phyloP scores from a whole-genome alignment of 805 yeast genomes.

The Starmera dryadoides region DNA sequence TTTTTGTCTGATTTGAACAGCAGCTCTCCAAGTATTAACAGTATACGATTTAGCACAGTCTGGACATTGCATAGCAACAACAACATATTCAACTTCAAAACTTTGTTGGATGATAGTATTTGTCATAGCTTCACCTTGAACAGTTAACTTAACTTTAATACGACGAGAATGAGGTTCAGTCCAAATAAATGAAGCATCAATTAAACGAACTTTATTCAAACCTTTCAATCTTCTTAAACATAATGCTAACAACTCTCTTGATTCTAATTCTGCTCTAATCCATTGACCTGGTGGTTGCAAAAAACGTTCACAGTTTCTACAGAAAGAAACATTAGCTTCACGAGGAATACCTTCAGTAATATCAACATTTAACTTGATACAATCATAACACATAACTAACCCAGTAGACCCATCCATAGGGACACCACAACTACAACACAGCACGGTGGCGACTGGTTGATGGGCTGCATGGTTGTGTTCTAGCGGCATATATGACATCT shows the following conservation, averaged over 20 bases:
- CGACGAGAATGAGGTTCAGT: slow-evolving; percentile 99
- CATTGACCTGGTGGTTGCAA: slow-evolving; percentile 93
- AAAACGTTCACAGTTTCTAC: slow-evolving; percentile 95
- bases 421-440: slow-evolving; percentile 97
- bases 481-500: slow-evolving; percentile 30
- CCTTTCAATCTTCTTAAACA: slow-evolving; percentile 88
- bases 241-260: slow-evolving; percentile 85
- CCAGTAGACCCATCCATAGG: slow-evolving; percentile 96
- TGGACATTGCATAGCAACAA: slow-evolving; percentile 93
- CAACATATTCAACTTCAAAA: slow-evolving; percentile 90
- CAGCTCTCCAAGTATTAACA: slow-evolving; percentile 96
- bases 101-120: slow-evolving; percentile 90
- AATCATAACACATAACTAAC: slow-evolving; percentile 93
- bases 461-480: slow-evolving; percentile 21
- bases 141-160: slow-evolving; percentile 82
- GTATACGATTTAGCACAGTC: slow-evolving; percentile 98
- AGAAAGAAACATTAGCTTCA: slow-evolving; percentile 87
- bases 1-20: slow-evolving; percentile 95
- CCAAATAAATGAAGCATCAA: slow-evolving; percentile 96
- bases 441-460: slow-evolving; percentile 64
- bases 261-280: slow-evolving; percentile 86
- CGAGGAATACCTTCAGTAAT: slow-evolving; percentile 92
- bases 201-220: slow-evolving; percentile 72
- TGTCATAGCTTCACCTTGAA: slow-evolving; percentile 93
- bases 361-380: slow-evolving; percentile 89